Evolutionary conservation across 805 yeast genomes (phyloP).

Genomic region (Ogataea pignaliae): DNA sequence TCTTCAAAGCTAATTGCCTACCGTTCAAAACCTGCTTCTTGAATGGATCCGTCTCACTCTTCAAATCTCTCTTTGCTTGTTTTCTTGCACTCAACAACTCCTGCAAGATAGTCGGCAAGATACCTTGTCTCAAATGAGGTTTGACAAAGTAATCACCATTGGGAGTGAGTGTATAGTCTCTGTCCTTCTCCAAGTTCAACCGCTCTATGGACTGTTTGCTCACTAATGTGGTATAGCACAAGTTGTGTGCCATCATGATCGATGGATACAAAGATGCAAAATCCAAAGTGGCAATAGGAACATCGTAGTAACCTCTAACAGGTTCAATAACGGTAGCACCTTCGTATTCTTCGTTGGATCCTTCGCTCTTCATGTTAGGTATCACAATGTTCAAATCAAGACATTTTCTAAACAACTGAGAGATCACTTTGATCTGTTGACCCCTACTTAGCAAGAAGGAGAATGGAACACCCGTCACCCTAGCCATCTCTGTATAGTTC

Average conservation of each 20-base stretch:
- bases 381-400: conserved; percentile 79
- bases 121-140: conserved; percentile 64
- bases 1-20: conserved; percentile 92
- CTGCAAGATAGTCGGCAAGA: conserved; percentile 84
- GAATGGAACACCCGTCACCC: conserved; percentile 98
- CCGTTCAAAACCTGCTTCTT: conserved; percentile 92
- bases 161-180: conserved; percentile 84
- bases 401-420: conserved; percentile 93
- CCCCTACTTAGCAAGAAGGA: conserved; percentile 86
- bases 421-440: conserved; percentile 95
- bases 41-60: conserved; percentile 92
- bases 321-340: conserved; percentile 99
- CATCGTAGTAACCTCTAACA: conserved; percentile 88
- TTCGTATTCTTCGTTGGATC: conserved; percentile 87
- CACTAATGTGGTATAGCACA: conserved; percentile 89
- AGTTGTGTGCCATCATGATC: conserved; percentile 98
- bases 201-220: conserved; percentile 65
- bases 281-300: conserved; percentile 96
- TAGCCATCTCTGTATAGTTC: conserved; percentile 98
- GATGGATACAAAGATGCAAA: conserved; percentile 97
- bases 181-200: conserved; percentile 56
- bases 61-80: conserved; percentile 84
- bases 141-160: conserved; percentile 90
- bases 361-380: conserved; percentile 83
- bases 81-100: conserved; percentile 91